These are phyloP conservation scores for Viola pubescens DNA, from an alignment of 441 rosid species.

Conservation along the genomic window DNA sequence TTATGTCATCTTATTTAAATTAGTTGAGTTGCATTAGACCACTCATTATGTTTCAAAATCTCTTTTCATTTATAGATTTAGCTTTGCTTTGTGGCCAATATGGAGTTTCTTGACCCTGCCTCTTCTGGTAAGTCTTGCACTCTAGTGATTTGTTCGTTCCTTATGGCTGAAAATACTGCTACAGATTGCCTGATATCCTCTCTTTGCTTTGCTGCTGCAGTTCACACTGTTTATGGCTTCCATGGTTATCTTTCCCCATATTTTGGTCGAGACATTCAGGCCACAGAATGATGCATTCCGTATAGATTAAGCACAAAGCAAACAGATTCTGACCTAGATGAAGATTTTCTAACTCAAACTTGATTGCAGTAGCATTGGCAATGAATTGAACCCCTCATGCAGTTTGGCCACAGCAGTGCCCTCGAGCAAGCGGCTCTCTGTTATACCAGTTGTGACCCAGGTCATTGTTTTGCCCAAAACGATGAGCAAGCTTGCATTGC, in stretches of 20 bases:
- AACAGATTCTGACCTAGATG: conserved; percentile 25
- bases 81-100: conserved; percentile 87
- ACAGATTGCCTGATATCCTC: conserved; percentile 16
- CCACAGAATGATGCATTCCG: conserved; percentile 62
- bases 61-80: conserved; percentile 40
- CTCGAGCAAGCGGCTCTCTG: background rate
- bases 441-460: background rate
- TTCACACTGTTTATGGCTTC: conserved; percentile 92
- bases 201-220: conserved; percentile 46
- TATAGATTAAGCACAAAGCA: conserved; percentile 44
- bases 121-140: conserved; percentile 54
- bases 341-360: conserved; percentile 17
- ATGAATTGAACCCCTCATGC: conserved; percentile 11
- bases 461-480: background rate
- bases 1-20: conserved; percentile 13
- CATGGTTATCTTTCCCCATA: conserved; percentile 72
- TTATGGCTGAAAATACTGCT: conserved; percentile 4
- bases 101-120: conserved; percentile 96
- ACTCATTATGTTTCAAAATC: conserved; percentile 18
- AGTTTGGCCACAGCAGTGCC: conserved; percentile 3
- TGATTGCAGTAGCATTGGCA: conserved; percentile 18
- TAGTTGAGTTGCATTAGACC: conserved; percentile 11
- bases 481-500: background rate
- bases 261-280: conserved; percentile 67
- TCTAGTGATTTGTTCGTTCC: background rate